Percentiles rank a stretch among this genome's conserved stretches.
phyloP scores from a whole-genome alignment of 2,329 filamentous ascomycete genomes.

The Claviceps digitariae region DNA sequence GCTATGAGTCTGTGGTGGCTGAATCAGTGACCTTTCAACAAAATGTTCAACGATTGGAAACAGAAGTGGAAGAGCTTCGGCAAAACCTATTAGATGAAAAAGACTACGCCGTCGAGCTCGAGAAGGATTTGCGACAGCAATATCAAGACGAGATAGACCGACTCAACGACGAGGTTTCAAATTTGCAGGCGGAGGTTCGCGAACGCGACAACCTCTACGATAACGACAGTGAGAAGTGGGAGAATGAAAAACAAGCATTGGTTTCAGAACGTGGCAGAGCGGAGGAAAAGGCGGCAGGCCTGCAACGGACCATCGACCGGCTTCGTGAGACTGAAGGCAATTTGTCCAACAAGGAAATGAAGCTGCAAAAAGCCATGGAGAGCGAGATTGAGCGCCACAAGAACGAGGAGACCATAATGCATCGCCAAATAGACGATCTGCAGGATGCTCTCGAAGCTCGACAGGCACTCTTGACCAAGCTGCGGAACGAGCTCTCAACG shows the following conservation, averaged over 20 bases:
- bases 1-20: conserved; percentile 51
- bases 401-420: conserved; percentile 56
- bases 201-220: conserved; percentile 59
- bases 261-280: conserved; percentile 52
- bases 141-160: conserved; percentile 33
- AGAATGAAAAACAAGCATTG: conserved; percentile 46
- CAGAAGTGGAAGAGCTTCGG: conserved; percentile 33
- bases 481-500: conserved; percentile 51
- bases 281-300: conserved; percentile 51
- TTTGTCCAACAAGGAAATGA: conserved; percentile 53
- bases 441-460: conserved; percentile 57
- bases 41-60: conserved; percentile 41
- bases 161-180: conserved; percentile 45
- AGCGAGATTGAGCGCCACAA: conserved; percentile 60
- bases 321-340: conserved; percentile 55
- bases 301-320: conserved; percentile 58
- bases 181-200: conserved; percentile 49
- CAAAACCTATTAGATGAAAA: conserved; percentile 38
- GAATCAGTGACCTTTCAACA: conserved; percentile 55
- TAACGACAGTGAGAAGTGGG: conserved; percentile 61
- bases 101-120: conserved; percentile 43
- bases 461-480: conserved; percentile 49
- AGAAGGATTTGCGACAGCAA: conserved; percentile 40
- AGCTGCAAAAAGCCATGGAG: conserved; percentile 52
- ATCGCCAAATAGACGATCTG: conserved; percentile 60